Evolutionary conservation across 1,284 basidiomycete species (phyloP), one percentile per base, ranked within the genome.

Genomic region (Rhodotorula sp.): DNA sequence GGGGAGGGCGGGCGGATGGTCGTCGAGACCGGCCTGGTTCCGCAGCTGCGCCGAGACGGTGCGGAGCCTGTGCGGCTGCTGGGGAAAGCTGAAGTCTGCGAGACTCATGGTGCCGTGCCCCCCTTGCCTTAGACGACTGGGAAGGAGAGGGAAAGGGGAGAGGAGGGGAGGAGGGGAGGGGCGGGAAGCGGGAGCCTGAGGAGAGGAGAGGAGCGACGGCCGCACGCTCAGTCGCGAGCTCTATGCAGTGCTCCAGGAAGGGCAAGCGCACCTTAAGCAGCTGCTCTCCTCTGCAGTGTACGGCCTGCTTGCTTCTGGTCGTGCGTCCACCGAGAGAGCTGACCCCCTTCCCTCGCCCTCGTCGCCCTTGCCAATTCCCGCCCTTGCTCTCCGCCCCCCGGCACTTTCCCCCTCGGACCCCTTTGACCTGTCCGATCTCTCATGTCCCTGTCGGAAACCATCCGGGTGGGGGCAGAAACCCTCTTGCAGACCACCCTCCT

Each of bases 21-120:
- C 60, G n/a, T 57, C 53, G 50, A 58, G 37, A 13, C 54, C 58
- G 32, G 39, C 34, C 3, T 7, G 12, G 36, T 15, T 32, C 7
- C 66, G 55, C 27, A 67, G 60, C 25, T 62, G 61, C 41, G 61
- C 44, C 32, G 53, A 57, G 29, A 67, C 61, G 60, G 66, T 67
- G n/a, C 61, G 44, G 29, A 56, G 61, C 46, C 66, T 51, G n/a
- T 39, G 50, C 44, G 7, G 50, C 44, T 48, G 62, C 21, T 55
- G 62, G 9, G 62, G 66, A 37, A 50, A 57, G 60, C 54, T 59
- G 32, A 48, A 56, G 41, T 56, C 62, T 55, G 54, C 55, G 44
- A 64, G 44, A 55, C 63, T 64, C 63, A 64, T 64, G 27, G 17
- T 32, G 54, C 4, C 34, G 41, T 13, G 34, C 61, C 39, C 51